These are phyloP conservation scores for Patellifolia procumbens DNA, from an alignment of 179 eudicot species.

Conservation along the genomic window DNA sequence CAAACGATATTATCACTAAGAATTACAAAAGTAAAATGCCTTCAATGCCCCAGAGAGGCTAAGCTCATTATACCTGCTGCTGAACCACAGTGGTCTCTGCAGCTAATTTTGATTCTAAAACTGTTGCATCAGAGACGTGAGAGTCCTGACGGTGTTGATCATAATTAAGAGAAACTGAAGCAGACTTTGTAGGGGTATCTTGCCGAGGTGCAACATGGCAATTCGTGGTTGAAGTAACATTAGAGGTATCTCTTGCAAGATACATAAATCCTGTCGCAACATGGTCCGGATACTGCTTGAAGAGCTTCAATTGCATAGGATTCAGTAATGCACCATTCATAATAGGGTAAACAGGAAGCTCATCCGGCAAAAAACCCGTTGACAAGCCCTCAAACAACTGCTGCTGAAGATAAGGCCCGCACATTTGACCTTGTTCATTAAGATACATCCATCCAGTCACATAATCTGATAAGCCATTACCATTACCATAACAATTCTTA, in stretches of 20 bases:
- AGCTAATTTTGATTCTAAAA: conserved; percentile 31
- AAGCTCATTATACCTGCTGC: conserved; percentile 39
- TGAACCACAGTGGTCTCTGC: conserved; percentile 23
- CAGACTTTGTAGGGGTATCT: conserved; percentile 15
- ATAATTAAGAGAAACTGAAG: conserved; percentile 25
- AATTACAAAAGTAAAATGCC: no score
- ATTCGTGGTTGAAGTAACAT: conserved; percentile 25
- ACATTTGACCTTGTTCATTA: conserved; percentile 81
- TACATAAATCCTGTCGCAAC: conserved; percentile 73
- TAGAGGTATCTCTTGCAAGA: conserved; percentile 30
- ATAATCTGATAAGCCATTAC: conserved; percentile 31
- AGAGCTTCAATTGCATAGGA: conserved; percentile 74
- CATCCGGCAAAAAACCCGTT: conserved; percentile 81
- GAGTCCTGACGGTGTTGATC: conserved; percentile 21
- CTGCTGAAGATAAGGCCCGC: conserved; percentile 89
- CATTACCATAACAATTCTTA: conserved; percentile 26
- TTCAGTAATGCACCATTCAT: conserved; percentile 54
- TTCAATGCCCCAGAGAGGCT: no score
- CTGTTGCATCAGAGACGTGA: conserved; percentile 26
- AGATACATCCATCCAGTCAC: conserved; percentile 96
- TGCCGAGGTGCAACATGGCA: conserved; percentile 19
- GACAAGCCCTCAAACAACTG: conserved; percentile 85
- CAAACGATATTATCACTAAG: no score
- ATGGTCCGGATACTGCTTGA: conserved; percentile 83
- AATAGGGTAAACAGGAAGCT: conserved; percentile 85